These are phyloP conservation scores for Tolypocladium cylindrosporum DNA, from an alignment of 2,329 filamentous ascomycete genomes.

Conservation along the genomic window DNA sequence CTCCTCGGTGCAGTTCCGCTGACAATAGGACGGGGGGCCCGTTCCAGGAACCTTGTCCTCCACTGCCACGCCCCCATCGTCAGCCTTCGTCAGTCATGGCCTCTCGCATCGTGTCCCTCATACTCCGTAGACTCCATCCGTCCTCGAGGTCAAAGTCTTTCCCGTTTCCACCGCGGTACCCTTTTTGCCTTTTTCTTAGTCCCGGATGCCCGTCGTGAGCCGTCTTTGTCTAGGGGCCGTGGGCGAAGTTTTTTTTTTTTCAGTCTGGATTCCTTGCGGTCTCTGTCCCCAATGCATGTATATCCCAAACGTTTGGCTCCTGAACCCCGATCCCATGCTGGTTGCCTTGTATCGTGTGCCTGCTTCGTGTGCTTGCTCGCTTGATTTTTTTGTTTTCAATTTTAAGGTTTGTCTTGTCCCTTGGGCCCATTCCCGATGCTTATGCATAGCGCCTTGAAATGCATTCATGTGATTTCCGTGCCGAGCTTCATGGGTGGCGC, in stretches of 20 bases:
- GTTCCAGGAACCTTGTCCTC: neutral
- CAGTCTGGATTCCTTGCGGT: neutral
- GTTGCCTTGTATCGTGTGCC: neutral
- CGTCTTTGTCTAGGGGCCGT: neutral
- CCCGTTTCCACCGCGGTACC: neutral
- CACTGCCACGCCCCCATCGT: neutral
- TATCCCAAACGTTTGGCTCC: neutral
- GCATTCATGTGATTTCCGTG: neutral
- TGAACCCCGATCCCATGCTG: neutral
- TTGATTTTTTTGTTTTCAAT: neutral
- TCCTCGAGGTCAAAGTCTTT: neutral
- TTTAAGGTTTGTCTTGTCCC: neutral
- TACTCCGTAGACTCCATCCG: neutral
- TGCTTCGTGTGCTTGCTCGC: neutral
- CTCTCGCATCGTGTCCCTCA: neutral
- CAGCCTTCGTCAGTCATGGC: neutral
- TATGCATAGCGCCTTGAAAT: conserved; percentile 2
- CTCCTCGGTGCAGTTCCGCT: neutral
- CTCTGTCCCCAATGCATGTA: neutral
- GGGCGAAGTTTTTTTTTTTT: neutral
- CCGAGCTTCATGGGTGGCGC: neutral
- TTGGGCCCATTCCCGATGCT: neutral
- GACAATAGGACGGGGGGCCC: neutral
- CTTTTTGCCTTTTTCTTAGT: neutral
- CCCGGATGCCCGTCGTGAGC: neutral